Conservation (phyloP, 805 yeast genomes). For the Scheffersomyces spartinae region DNA sequence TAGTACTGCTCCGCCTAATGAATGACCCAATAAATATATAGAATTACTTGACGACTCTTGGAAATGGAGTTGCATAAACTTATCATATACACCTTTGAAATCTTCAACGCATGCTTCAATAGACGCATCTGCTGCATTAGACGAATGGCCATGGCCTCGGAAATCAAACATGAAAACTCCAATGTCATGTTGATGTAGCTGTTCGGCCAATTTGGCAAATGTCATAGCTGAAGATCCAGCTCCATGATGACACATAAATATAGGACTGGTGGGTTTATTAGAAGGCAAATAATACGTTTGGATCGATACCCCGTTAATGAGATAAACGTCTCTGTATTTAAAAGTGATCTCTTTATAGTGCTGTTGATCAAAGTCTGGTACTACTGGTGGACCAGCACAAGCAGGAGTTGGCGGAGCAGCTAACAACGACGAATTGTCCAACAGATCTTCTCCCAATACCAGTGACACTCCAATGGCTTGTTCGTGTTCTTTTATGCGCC, state of each 20-base stretch:
- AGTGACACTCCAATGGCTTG: conserved; percentile 10
- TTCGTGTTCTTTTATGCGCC: conserved; percentile 13
- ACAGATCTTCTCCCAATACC: conserved; percentile 13
- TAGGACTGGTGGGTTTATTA: conserved; percentile 26
- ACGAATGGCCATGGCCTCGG: conserved; percentile 67
- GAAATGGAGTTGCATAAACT: conserved; percentile 16
- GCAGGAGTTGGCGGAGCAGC: too few relatives aligned
- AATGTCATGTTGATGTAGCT: conserved; percentile 17
- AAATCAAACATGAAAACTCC: conserved; percentile 69
- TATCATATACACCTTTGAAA: conserved; percentile 34
- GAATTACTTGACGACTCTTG: conserved; percentile 11
- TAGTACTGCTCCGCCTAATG: conserved; percentile 83
- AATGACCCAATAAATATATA: conserved; percentile 71
- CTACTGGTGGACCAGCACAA: too few relatives aligned
- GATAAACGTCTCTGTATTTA: too few relatives aligned
- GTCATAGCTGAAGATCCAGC: conserved; percentile 86
- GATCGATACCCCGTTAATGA: too few relatives aligned
- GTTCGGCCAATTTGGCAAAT: conserved; percentile 43
- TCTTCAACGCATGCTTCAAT: conserved; percentile 49
- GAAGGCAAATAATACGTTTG: too few relatives aligned
- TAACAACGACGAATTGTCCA: too few relatives aligned
- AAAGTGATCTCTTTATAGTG: too few relatives aligned
- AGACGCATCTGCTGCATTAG: conserved; percentile 19
- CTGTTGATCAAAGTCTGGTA: too few relatives aligned
- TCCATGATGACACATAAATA: conserved; percentile 82